Base-by-base conservation (phyloP, 179 eudicot species). In the Beta lomatogona region DNA sequence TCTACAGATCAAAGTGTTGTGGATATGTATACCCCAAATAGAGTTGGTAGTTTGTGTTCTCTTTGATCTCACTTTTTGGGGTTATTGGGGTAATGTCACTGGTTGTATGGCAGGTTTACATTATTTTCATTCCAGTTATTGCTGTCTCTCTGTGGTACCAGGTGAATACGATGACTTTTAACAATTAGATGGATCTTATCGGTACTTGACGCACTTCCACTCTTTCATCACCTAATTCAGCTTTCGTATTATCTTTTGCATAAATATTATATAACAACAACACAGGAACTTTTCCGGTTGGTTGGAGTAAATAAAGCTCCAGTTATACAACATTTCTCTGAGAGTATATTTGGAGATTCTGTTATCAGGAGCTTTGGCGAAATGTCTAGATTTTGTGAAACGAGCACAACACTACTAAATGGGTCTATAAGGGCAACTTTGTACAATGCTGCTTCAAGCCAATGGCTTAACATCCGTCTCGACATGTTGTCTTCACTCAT, bases 81-180 rank as follows among this genome's bases (percentile, higher is more conserved):
- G 87, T 89, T 25, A 86, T 93, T 52, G 89, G 78, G 12, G 88
- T 93, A 6, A 93, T 93, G 94, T 93, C 94, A 19, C 91, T 84
- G 82, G 92, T 91, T 21, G 90, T 90, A 9, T 93, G 96, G 97
- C 95, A 92, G 86, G 91, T 92, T 70, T 93, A 87, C 88, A 61
- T 89, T 9, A 48, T 92, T 68, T 92, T 93, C 79, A 85, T 90
- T 69, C 93, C 95, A 0, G 82, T 89, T 63, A 75, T 86, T 69
- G 85, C 83, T 44, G 75, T 86, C 77, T 88, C 87, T 82, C 73
- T 88, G 45, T 89, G 87, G 86, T 88, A 87, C 69, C 89, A 90
- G 92, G 91, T 88, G 82, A 86, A 18, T 64, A 28, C 59, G 15
- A 65, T 88, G 88, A 86, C 91, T 70, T 31, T 28, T 5, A 13